Base-by-base conservation (phyloP, 345 rosid species). In the Melastoma malabathricum region DNA sequence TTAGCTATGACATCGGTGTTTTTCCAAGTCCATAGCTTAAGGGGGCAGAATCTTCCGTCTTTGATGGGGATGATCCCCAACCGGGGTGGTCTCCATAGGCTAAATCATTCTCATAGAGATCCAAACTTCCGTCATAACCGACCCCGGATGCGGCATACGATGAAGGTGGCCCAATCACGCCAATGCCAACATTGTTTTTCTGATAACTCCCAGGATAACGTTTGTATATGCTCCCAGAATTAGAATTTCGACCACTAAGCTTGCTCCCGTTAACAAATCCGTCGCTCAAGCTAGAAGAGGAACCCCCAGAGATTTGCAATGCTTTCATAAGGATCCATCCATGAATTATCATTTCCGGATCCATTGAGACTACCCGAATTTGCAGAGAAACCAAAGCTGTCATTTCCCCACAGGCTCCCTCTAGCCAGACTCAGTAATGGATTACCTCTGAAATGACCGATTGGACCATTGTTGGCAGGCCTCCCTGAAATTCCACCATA, bases 321-420 rank as follows among this genome's bases (percentile, higher is more conserved):
- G 65, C 70, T 68, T 53, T 82, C 80, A 44, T 74, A 67, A 19
- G 83, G 67, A 65, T 68, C 60, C 55, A 64, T 59, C 54, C 83
- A 82, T 18, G 72, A 67, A 64, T 63, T 82, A 59, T 79, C 87
- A 59, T 50, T 61, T 59, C 77, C 76, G 50, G 66, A 51, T 50
- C 64, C 73, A 57, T 68, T 50, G 48, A 66, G 22, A 19, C 60
- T 29, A 59, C 59, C 59, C 19, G 81, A 56, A 78, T 67, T 71
- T 16, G 76, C 52, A 47, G 74, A 59, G 62, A 80, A 72, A 56
- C 67, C 58, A 41, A 68, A 60, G 61, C 57, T 52, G 18, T 66
- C 74, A 64, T 70, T 73, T 38, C 83, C 85, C 98, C 98, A 90
- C 57, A 80, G 52, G 61, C 69, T 78, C 52, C 72, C 69, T 43